Base-by-base conservation (phyloP, 2,329 filamentous ascomycete genomes). In the Ustulina deusta region DNA sequence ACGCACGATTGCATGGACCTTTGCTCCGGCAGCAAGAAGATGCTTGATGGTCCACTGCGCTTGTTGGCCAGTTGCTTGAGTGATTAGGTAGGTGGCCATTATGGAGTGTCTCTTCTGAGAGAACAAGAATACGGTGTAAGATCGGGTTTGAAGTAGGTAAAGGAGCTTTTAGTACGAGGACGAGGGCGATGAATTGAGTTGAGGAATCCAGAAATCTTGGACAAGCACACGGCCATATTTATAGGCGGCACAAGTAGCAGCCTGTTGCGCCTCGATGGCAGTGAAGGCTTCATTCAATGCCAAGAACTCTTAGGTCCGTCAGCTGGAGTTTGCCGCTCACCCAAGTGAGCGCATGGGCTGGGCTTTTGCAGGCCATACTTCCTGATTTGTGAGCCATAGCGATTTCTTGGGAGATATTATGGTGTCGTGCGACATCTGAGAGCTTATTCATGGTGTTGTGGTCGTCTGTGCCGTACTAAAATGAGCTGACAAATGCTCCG, bases 1-100 rank as follows among this genome's bases (percentile, higher is more conserved):
- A 54, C 79, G 79, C 0, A 81, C 79, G 1, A 81, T 61, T 0
- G 77, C 80, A 36, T 81, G 79, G 54, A 81, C 64, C 20, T 76
- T 78, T 48, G 71, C 75, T 10, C 79, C 78, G 0, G 78, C 73
- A 20, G 68, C 63, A 4, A 81, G 78, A 0, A 81, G 76, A 22
- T 79, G 73, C 1, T 34, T 73, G 67, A 79, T 78, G 34, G 72
- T 69, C 65, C 67, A 74, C 54, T 68, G 74, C 66, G 74, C 73
- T 62, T 81, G 79, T 2, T 75, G 69, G 36, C 79, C 79, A 10
- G 78, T 77, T 15, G 79, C 79, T 56, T 80, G 77, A 0, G 77
- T 79, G 65, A 80, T 59, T 1, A 81, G 74, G 55, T 78, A 80
- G 55, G 75, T 76, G 20, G 77, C 34, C 78, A 80, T 68, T n/a